phyloP scores from a whole-genome alignment of 768 basidiomycete species.

The Lactifluus pinguis region DNA sequence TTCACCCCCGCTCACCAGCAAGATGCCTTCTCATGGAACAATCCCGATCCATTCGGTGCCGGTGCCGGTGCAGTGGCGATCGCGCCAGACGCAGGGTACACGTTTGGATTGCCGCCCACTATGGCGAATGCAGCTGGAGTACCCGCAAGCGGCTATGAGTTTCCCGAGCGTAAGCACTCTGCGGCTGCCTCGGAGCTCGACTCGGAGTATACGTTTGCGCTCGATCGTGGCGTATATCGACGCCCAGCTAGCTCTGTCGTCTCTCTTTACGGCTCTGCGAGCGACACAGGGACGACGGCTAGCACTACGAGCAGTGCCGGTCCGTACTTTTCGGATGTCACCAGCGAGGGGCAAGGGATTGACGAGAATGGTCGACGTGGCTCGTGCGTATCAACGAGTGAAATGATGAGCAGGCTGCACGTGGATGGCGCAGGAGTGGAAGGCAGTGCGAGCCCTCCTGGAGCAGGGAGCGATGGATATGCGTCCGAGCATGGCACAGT shows the following conservation, averaged over 20 bases:
- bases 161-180: conserved; percentile 17
- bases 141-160: conserved; percentile 10
- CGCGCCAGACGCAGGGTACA: conserved; percentile 17
- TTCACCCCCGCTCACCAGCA: not conserved
- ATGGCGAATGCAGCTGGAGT: not conserved
- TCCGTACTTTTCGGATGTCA: conserved; percentile 17
- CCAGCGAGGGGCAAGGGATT: conserved; percentile 9
- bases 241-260: conserved; percentile 15
- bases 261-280: conserved; percentile 12
- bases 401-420: conserved; percentile 10
- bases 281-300: conserved; percentile 8
- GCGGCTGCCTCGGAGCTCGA: conserved; percentile 3
- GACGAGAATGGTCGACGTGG: conserved; percentile 17
- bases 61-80: conserved; percentile 3
- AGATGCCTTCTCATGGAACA: conserved; percentile 12
- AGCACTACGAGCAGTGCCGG: conserved; percentile 16
- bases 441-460: not conserved
- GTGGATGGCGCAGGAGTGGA: conserved; percentile 5
- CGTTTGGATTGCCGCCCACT: conserved; percentile 11
- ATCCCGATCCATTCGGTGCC: conserved; percentile 15
- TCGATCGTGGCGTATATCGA: conserved; percentile 8
- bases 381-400: conserved; percentile 18
- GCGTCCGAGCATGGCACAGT: conserved; percentile 15
- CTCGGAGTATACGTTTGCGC: not conserved
- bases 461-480: conserved; percentile 13